Evolutionary conservation across 208 protist genomes (phyloP), one percentile per base, ranked within the genome.

Genomic region (Leishmania braziliensis): DNA sequence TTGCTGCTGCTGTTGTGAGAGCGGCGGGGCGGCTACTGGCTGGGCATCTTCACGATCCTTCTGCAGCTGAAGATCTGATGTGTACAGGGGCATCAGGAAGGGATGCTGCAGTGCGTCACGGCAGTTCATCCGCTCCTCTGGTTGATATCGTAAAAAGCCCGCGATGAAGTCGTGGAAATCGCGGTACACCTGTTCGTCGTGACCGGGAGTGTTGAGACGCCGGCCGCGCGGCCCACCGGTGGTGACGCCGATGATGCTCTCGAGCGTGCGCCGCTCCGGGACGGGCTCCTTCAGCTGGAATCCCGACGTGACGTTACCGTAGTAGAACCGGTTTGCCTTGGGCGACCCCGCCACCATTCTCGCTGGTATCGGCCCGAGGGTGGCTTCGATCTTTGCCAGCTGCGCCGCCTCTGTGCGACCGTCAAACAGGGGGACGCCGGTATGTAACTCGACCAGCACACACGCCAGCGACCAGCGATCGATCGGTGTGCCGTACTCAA

Each of bases 401-500:
- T 99, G 99, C 36, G 99, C 98, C 5, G 84, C 83, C 88, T 99
- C 98, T 51, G 97, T 97, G 60, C 92, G 79, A 23, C 99, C 99
- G 39, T 93, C 87, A 77, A 99, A 99, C 23, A 99, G 83, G 3
- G 99, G 99, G 20, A 90, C 80, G 53, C 99, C 99, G 9, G 95
- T 99, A 91, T 99, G 96, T 70, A 99, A 89, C 88, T 99, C 99
- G 5, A 99, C 98, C 3, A 99, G 90, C 51, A 99, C 98, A 85
- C 99, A 99, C 10, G 98, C 99, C 10, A 99, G 86, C 56, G 90
- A 98, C 99, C 99, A 99, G 86, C 99, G 99, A 84, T 99, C 99
- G 74, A 99, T 99, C 0, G 94, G 77, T 36, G 87, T 92, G 39
- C 82, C 86, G 88, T 99, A 99, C 60, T 92, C 88, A 2, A 99